Base-by-base conservation (phyloP, 345 rosid genomes). In the Triadica sebifera region DNA sequence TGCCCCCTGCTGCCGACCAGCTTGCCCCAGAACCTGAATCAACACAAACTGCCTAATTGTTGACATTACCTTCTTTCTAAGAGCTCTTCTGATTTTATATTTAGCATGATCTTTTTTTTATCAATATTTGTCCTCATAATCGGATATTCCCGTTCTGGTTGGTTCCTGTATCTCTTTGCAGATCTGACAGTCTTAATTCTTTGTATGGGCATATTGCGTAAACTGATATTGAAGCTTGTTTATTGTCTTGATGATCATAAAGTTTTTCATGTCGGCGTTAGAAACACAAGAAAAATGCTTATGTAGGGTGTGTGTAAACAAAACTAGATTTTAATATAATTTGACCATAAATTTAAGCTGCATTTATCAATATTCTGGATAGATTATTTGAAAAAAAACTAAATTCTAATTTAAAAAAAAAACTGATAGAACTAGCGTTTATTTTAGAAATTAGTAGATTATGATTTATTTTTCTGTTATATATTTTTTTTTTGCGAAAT, bases 1-100 rank as follows among this genome's bases (percentile, higher is more conserved):
- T 56, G 19, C 50, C 86, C 8, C 74, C 58, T 10, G 72, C 73
- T 15, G 67, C 29, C 6, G 82, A 70, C 19, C 80, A 84, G 77
- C 60, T 80, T 63, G 78, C 75, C 17, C 4, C 72, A 6, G 85
- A 81, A 83, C 64, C 84, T 0, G 86, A 75, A 74, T 24, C 86
- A 29, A 78, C 77, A 43, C 46, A 84, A 46, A 12, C 79, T 59
- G 86, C 87, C 13, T 86, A 68, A 80, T 57, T 47, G 45, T 24
- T 34, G 65, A 47, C 55, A 10, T 52, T 49, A 68, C 74, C 41
- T 55, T 15, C 47, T 51, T 38, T 64, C 34, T n/a, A 47, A 45
- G 8, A 41, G 62, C 49, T 38, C 59, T 5, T 73, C 45, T 7
- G 41, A 47, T 70, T 79, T 75, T 19, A 17, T 80, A 78, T 74